Base-by-base conservation (phyloP, 2,329 filamentous ascomycete genomes). In the Aspergillus ruber region DNA sequence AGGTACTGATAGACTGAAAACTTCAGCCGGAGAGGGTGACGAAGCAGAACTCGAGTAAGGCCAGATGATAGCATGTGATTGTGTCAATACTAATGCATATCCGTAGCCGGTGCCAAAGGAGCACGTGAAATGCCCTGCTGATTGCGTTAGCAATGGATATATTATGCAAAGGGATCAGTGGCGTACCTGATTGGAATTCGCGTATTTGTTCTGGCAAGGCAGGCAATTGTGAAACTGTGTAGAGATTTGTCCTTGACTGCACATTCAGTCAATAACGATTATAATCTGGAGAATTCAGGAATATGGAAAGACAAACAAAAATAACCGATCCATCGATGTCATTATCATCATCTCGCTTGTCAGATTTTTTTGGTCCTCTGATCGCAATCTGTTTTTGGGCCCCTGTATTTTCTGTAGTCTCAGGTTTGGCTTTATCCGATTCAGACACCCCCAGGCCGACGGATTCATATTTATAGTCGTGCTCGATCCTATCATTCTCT, bases 1-100 rank as follows among this genome's bases (percentile, higher is more conserved):
- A 1, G 90, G 88, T 18, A 97, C 77, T 20, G 84, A 81, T 60
- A 98, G 88, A 8, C 81, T 83, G 57, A 90, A 87, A 20, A 89
- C 85, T 64, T 91, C 85, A 12, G 60, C 48, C 12, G 59, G 56
- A 2, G 61, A 57, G n/a, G 58, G 59, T 9, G 65, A 56, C n/a
- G 62, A 61, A 12, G 52, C 42, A 5, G 59, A 39, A 10, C 70
- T 67, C 43, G 82, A 82, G 70, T 97, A 97, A 13, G 88, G 85
- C 93, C 93, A 98, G 43, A 95, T 82, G 51, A 94, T 80, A 57
- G 90, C 93, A 62, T 90, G 84, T 6, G 85, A 83, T 55, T 85
- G 82, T 7, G 88, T 94, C 47, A 97, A 76, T 42, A 83, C 84
- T 47, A 97, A 77, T 43, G 88, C 90, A 63, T 90, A 88, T 55